Base-by-base conservation (phyloP, 2,329 filamentous ascomycete genomes). In the Fusarium miscanthi region DNA sequence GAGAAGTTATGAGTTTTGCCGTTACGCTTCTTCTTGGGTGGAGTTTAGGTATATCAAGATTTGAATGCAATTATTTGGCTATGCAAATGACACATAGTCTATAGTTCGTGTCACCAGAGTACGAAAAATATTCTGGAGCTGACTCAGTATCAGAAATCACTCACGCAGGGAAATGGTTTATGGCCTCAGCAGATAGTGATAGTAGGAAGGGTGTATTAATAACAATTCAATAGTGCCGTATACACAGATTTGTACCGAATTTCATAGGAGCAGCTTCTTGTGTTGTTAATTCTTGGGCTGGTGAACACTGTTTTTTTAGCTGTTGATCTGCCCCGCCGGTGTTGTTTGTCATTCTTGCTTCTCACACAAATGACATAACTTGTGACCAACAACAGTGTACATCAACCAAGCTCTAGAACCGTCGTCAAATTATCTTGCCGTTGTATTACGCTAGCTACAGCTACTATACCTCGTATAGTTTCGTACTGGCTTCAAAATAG, bases 271-370 rank as follows among this genome's bases (percentile, higher is more conserved):
- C 10, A 46, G 31, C 30, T 14, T 42, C 27, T 43, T 35, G 43
- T 41, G 42, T 33, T 41, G 7, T 13, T 21, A 30, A 7, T 42
- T 41, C 6, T 37, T 33, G 11, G 42, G 30, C 46, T 63, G 42
- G 35, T n/a, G n/a, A 41, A 38, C 19, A 23, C 35, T 56, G 53
- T 6, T 27, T 25, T 56, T 57, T 53, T 45, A 61, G 46, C 41
- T 52, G 43, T 40, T 51, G 40, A 46, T 38, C 59, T 73, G 70
- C 70, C 70, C 70, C 70, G 70, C 70, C 49, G 58, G 61, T 52
- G 43, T 23, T 48, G 51, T 45, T 58, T 37, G 56, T 46, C 49
- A 63, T 71, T 70, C 56, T 67, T 71, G 43, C 70, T 61, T 73
- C 70, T 33, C 57, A 35, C 66, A 52, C 53, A 46, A 63, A 60